These are phyloP conservation scores for Sequoiadendron giganteum DNA, from an alignment of 75 land plant genomes.

Conservation along the genomic window DNA sequence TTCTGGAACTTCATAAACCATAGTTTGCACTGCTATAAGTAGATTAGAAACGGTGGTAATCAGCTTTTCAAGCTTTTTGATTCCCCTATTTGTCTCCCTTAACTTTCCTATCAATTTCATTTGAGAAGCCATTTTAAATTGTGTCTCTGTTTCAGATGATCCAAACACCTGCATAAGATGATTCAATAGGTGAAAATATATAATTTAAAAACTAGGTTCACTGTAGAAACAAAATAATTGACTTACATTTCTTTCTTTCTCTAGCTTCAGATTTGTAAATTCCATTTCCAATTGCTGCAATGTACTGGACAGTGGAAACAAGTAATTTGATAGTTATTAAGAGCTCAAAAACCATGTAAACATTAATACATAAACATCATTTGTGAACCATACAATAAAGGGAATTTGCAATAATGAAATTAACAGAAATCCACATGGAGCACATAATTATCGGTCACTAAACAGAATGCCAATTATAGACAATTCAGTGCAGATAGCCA, in stretches of 20 bases:
- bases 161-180: constrained; percentile 4
- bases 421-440: neutral
- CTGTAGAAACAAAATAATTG: neutral
- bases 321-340: neutral
- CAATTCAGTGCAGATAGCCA: neutral
- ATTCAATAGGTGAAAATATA: neutral
- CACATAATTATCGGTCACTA: neutral
- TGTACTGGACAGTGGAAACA: constrained; percentile 21
- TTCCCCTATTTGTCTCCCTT: constrained; percentile 49
- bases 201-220: neutral
- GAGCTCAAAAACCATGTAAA: neutral
- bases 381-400: neutral
- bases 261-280: constrained; percentile 39
- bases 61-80: constrained; percentile 52
- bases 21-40: constrained; percentile 34
- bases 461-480: neutral
- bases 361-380: neutral
- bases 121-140: constrained; percentile 23
- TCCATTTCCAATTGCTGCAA: constrained; percentile 55
- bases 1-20: constrained; percentile 34
- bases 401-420: neutral
- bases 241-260: constrained; percentile 45
- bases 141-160: constrained; percentile 11
- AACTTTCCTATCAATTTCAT: constrained; percentile 38
- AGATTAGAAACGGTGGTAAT: constrained; percentile 39